Base-by-base conservation (phyloP, 2,329 filamentous ascomycete species). In the Bipolaris cookei region DNA sequence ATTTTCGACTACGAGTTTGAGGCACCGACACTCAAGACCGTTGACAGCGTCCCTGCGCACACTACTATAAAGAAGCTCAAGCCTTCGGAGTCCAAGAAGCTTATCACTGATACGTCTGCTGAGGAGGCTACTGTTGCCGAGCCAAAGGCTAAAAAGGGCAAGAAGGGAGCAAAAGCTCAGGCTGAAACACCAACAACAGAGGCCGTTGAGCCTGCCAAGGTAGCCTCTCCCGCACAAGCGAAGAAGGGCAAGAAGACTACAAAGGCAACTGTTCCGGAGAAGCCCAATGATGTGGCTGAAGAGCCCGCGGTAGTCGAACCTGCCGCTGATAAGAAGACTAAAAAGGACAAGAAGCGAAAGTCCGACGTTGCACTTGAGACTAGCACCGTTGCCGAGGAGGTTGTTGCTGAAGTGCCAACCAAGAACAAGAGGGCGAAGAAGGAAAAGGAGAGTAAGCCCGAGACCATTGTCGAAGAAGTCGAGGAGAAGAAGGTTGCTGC, bases 1-100 rank as follows among this genome's bases (percentile, higher is more conserved):
- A 77, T 96, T 57, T 79, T 97, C 58, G 94, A 90, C 8, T 98
- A 99, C 77, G 88, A 95, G 59, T 93, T 92, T 70, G 85, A 91
- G 49, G 84, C 86, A 20, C 91, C 92, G 0, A 79, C 83, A 64
- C 78, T 97, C 65, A 96, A 91, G 81, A 77, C 78, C 32, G 84
- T 87, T 6, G 81, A 84, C 20, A 61, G 68, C 14, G 68, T 76
- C 13, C 71, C 73, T 4, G 70, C 71, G 53, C 70, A 68, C n/a
- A 62, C 56, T 3, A 53, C 4, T 16, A 28, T 54, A 11, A 62
- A 62, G 32, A 64, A 64, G 16, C 42, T 70, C 4, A 68, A 72
- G 44, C 64, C 67, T 21, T 65, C 52, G 13, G 66, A 68, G 48
- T 58, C 72, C 21, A 64, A 73, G 49, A 62, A 73, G 48, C 59